Evolutionary conservation across 2,329 filamentous ascomycete species (phyloP), one percentile per base, ranked within the genome.

Genomic region (Apiospora rasikravindrae): DNA sequence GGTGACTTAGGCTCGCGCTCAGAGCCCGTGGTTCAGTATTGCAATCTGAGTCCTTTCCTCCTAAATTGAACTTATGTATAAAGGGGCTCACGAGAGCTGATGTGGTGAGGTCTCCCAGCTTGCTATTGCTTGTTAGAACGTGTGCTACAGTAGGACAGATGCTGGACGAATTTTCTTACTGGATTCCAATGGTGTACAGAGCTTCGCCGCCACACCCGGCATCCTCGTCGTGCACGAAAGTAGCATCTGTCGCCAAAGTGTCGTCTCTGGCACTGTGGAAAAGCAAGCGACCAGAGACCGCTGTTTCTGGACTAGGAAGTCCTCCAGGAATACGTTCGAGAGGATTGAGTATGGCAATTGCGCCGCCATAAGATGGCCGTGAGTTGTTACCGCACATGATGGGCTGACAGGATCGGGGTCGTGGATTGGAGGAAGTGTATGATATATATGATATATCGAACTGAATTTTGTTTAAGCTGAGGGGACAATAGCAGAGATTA

Each of bases 331-430:
- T 69, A 53, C 29, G 33, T 73, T 53, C 4, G 40, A 51, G 44
- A 69, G 49, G 73, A 24, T 77, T 82, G 66, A 87, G 82, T 8
- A 85, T 84, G 10, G 81, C 86, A 69, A 87, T 81, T 22, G 86
- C 86, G 45, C 86, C 86, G 72, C 85, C 85, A 51, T 82, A 81
- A 13, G 84, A 83, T 67, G 81, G 78, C 71, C 83, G 80, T 14
- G 82, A 81, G 71, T 75, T 81, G 69, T 86, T 81, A 61, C 86
- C 85, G 73, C 86, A 87, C 86, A 87, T 87, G 51, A 16, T 78
- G 10, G 33, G 33, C 8, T n/a, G 24, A 3, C 7, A 22, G 2
- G 29, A 2, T 37, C n/a, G 3, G 16, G 13, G 53, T 22, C 10
- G 16, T 37, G 29, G n/a, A 19, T 11, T 37, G 16, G 33, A 37